Evolutionary conservation across 2,329 filamentous ascomycete species (phyloP), one percentile per base, ranked within the genome.

Genomic region (Proliferodiscus dingleyae): DNA sequence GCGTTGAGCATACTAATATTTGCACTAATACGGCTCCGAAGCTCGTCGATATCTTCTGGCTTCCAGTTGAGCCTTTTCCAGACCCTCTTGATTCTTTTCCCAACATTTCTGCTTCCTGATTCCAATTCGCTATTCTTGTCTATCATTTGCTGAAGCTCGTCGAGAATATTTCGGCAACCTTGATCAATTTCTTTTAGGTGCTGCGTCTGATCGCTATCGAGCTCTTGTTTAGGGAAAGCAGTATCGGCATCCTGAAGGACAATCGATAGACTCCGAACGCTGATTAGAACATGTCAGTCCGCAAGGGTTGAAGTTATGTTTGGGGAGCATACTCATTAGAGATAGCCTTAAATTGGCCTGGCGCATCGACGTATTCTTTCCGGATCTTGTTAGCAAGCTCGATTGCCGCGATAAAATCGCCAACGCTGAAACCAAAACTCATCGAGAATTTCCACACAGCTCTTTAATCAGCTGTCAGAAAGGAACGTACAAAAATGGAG

Each of bases 351-450:
- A 63, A 61, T 45, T 65, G 52, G 9, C 33, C 32, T 10, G 62
- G 62, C 3, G 59, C 60, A 18, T 50, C 42, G 3, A 46, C 45
- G 38, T 63, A 64, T 23, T 58, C 50, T 41, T 58, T 57, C 21
- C 57, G 52, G 37, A 61, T 47, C 32, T 52, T 56, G 24, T 57
- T 59, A 16, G 48, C 55, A 21, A 64, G 51, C 40, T 59, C 16
- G 22, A 61, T 48, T 21, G 58, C 46, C 1, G 56, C 50, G n/a
- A 63, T 33, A 36, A 61, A 60, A 37, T 64, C 64, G 22, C 59
- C 59, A 18, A 62, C 46, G 16, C 60, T 43, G 37, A 61, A 61
- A 11, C 61, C 60, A 41, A 66, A 63, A 37, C 61, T 64, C 61
- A 62, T 64, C 10, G 4, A 37, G 41, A 32, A n/a, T n/a, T n/a